Conservation (phyloP, 768 basidiomycete genomes). For the Suillus fuscotomentosus region DNA sequence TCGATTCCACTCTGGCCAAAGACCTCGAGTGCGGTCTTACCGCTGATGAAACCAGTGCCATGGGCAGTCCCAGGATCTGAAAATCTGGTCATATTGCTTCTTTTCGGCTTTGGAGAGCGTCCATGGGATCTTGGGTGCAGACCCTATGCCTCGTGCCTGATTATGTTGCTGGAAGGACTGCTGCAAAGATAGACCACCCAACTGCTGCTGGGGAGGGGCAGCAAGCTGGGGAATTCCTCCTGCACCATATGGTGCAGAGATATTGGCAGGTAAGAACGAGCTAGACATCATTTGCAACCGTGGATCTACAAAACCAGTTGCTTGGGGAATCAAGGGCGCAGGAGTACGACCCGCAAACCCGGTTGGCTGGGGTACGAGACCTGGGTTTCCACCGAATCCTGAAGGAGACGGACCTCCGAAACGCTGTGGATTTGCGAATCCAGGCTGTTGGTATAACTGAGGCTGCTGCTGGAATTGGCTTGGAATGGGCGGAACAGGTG, state of each 20-base stretch:
- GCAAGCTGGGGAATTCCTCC: slow-evolving; percentile 65
- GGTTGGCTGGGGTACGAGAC: slow-evolving; percentile 21
- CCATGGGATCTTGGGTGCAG: slow-evolving; percentile 79
- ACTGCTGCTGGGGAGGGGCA: slow-evolving; percentile 52
- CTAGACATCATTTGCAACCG: slow-evolving; percentile 86
- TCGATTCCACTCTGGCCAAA: slow-evolving; percentile 91
- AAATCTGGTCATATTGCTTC: slow-evolving; percentile 95
- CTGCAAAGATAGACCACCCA: slow-evolving; percentile 58
- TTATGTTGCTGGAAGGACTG: slow-evolving; percentile 90
- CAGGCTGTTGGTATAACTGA: slow-evolving; percentile 40
- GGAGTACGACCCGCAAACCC: slow-evolving; percentile 50
- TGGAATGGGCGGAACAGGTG: slow-evolving; percentile 67
- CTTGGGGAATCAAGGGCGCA: slow-evolving; percentile 62
- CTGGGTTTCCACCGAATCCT: slow-evolving; percentile 11
- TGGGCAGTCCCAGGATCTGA: slow-evolving; percentile 93
- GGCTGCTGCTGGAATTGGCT: slow-evolving; percentile 42
- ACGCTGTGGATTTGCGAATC: slow-evolving; percentile 58
- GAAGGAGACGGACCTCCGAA: slow-evolving; percentile 31
- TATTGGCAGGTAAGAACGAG: slow-evolving; percentile 84
- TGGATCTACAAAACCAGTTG: slow-evolving; percentile 82
- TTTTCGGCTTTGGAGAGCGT: slow-evolving; percentile 84
- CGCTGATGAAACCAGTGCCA: slow-evolving; percentile 80
- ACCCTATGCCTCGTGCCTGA: slow-evolving; percentile 64
- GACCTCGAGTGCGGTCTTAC: slow-evolving; percentile 82
- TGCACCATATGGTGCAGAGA: slow-evolving; percentile 55